Base-by-base conservation (phyloP, 2,329 filamentous ascomycete genomes). In the Fusarium chaquense region DNA sequence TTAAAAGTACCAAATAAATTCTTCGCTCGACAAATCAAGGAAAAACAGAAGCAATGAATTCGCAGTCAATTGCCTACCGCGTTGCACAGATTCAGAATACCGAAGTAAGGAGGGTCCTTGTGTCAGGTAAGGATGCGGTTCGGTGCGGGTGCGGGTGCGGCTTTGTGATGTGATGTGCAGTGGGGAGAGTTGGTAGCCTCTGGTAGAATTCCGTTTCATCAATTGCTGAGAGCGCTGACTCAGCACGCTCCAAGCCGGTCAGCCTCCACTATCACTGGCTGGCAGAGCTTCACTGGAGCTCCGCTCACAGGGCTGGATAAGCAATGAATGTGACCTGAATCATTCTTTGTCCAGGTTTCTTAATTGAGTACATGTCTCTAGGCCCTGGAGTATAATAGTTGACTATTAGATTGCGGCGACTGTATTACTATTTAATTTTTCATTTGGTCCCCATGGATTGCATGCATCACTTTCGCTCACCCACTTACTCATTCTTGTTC, bases 101-200 rank as follows among this genome's bases (percentile, higher is more conserved):
- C 33, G 41, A 58, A 47, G 36, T n/a, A 40, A 40, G 36, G 58
- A 60, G 66, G 59, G 58, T 58, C 59, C 59, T 71, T 71, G 68
- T 71, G 56, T 60, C 65, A 62, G 69, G 64, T 68, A 38, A 52
- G 67, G 58, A 72, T 71, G 73, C 66, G 67, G 69, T 55, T 56
- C 65, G 55, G 72, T 69, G 71, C 51, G 36, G 50, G 50, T 53
- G 50, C 16, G 38, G 51, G 38, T 35, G 53, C 69, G 67, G 69
- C 72, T 65, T 70, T 63, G 73, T 78, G 76, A 71, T 63, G 73
- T 77, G 76, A 71, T 78, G 73, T 81, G 78, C 78, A 80, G 69
- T 76, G 78, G 78, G 73, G 73, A 79, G 77, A 77, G 77, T 81
- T 81, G 75, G 67, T 72, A 73, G 71, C 65, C 73, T 74, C 58